Conservation (phyloP, 2,329 filamentous ascomycete genomes). For the Grosmannia serpens region DNA sequence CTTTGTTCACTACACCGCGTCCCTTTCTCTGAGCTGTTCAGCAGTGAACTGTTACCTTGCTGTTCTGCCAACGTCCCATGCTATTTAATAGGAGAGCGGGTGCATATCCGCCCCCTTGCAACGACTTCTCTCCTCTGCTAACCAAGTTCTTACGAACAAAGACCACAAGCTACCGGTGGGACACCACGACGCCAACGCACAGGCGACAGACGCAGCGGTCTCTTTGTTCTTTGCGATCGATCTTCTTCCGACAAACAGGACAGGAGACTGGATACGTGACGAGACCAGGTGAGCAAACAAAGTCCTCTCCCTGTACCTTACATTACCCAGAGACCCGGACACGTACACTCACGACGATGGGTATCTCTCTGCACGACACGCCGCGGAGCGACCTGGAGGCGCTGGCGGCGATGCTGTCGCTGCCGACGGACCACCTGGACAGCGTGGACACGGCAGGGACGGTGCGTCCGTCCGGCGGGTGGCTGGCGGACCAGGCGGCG, state of each 20-base stretch:
- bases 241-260: not conserved
- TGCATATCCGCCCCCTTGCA: too few relatives aligned
- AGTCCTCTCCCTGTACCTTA: not conserved
- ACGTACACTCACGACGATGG: not conserved
- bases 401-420: constrained; percentile 3
- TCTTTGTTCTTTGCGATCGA: not conserved
- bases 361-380: not conserved
- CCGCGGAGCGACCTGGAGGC: not conserved
- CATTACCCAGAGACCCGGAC: not conserved
- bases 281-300: not conserved
- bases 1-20: not conserved
- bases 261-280: not conserved
- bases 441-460: not conserved
- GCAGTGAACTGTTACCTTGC: too few relatives aligned
- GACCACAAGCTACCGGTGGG: too few relatives aligned
- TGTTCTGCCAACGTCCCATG: too few relatives aligned
- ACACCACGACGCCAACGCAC: not conserved
- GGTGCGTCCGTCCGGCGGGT: not conserved
- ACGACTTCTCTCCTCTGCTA: too few relatives aligned
- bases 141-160: too few relatives aligned
- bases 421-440: constrained; percentile 3
- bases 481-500: constrained; percentile 8
- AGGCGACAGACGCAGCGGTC: not conserved
- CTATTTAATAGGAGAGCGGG: too few relatives aligned
- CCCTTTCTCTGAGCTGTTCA: too few relatives aligned